Conservation (phyloP, 179 eudicot genomes). For the Patellifolia procumbens region DNA sequence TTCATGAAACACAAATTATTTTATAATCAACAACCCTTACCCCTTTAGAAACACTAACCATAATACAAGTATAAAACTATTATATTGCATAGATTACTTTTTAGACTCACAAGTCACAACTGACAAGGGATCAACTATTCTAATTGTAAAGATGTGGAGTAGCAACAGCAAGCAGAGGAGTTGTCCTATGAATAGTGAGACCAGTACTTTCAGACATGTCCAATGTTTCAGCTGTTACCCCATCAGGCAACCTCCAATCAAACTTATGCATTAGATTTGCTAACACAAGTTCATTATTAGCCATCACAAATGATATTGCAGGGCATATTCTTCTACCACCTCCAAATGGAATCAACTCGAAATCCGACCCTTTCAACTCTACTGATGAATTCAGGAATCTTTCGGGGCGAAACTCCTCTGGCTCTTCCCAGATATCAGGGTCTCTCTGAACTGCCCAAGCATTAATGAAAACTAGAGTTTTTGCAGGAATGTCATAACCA, state of each 20-base stretch:
- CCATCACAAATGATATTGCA: slow-evolving; percentile 26
- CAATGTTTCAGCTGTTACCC: slow-evolving; percentile 9
- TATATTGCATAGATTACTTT: too few species aligned
- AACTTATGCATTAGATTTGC: slow-evolving; percentile 29
- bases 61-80: too few species aligned
- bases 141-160: slow-evolving; percentile 8
- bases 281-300: slow-evolving; percentile 26
- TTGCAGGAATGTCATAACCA: slow-evolving; percentile 22
- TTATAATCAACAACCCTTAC: too few species aligned
- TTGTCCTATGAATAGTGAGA: slow-evolving; percentile 11
- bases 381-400: slow-evolving; percentile 24
- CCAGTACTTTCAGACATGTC: slow-evolving; percentile 35
- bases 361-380: slow-evolving; percentile 30
- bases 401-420: slow-evolving; percentile 33
- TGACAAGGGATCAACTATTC: neutral
- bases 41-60: too few species aligned
- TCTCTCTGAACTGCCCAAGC: slow-evolving; percentile 33
- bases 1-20: too few species aligned
- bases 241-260: slow-evolving; percentile 31
- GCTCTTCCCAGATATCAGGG: slow-evolving; percentile 27
- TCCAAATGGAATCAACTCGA: slow-evolving; percentile 33
- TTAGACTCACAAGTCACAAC: too few species aligned
- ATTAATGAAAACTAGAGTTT: slow-evolving; percentile 22
- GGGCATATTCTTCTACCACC: slow-evolving; percentile 36
- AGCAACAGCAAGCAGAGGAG: slow-evolving; percentile 24